A percentile compares a stretch with the other conserved stretches of the same genome.
Evolutionary conservation across 1,284 basidiomycete species (phyloP).

Genomic region (Puccinia novopanici): DNA sequence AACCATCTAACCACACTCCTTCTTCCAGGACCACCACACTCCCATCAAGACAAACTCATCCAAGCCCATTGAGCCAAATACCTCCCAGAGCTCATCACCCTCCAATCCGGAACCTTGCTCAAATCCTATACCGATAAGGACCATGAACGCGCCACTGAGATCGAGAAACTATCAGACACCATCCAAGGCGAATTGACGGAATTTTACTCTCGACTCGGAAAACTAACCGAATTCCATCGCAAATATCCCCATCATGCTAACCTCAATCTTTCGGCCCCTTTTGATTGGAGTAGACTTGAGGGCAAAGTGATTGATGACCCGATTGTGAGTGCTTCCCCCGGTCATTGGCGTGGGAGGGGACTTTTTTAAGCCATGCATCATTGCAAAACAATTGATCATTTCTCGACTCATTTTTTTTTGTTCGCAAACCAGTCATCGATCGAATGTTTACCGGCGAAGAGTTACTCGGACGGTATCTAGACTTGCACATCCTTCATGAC

Average conservation of each 20-base stretch:
- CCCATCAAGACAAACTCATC: slow-evolving; percentile 37
- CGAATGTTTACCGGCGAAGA: slow-evolving; percentile 94
- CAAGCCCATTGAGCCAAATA: slow-evolving; percentile 45
- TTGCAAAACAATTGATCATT: not conserved
- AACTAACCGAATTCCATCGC: slow-evolving; percentile 91
- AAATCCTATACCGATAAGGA: slow-evolving; percentile 41
- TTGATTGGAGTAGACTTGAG: slow-evolving; percentile 72
- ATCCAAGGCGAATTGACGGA: slow-evolving; percentile 73
- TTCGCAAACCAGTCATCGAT: slow-evolving; percentile 69
- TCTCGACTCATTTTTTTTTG: not conserved
- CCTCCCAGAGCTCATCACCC: slow-evolving; percentile 28
- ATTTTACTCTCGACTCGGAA: slow-evolving; percentile 90
- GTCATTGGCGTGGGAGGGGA: not conserved
- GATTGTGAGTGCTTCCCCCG: slow-evolving; percentile 55
- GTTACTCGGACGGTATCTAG: slow-evolving; percentile 87
- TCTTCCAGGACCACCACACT: slow-evolving; percentile 36
- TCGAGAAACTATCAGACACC: slow-evolving; percentile 28
- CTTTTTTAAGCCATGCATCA: not conserved
- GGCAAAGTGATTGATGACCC: slow-evolving; percentile 66
- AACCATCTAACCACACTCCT: slow-evolving; percentile 26
- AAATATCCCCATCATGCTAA: slow-evolving; percentile 90
- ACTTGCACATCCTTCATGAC: slow-evolving; percentile 84
- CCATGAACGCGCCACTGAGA: slow-evolving; percentile 34
- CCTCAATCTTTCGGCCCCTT: slow-evolving; percentile 57
- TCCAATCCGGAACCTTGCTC: slow-evolving; percentile 24